Percentiles rank a stretch among this genome's conserved stretches.
These are phyloP conservation scores for Tylopilus rubrobrunneus DNA, from an alignment of 768 basidiomycete species.

Conservation along the genomic window DNA sequence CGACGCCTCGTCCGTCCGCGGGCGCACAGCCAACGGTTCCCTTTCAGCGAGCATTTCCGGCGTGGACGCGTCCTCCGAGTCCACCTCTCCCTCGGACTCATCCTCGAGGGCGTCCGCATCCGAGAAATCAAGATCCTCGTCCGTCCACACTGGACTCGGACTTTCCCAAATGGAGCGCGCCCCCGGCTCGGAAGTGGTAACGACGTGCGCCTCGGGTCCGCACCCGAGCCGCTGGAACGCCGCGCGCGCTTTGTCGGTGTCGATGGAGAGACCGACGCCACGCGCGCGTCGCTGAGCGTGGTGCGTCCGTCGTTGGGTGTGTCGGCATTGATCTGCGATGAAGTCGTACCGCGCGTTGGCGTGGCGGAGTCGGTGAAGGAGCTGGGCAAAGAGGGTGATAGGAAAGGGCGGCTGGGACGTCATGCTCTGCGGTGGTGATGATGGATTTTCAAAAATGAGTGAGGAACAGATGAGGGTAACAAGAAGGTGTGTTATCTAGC, in stretches of 20 bases:
- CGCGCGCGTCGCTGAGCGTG: slow-evolving; percentile 49
- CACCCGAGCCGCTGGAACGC: slow-evolving; percentile 28
- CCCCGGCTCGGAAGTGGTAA: slow-evolving; percentile 34
- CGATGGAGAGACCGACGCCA: slow-evolving; percentile 41
- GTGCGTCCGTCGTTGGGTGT: slow-evolving; percentile 32
- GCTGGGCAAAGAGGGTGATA: slow-evolving; percentile 29
- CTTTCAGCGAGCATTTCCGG: neutral
- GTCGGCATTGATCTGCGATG: slow-evolving; percentile 39
- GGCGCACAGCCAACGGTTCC: too few relatives aligned
- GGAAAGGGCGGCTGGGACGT: slow-evolving; percentile 17
- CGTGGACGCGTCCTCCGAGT: neutral
- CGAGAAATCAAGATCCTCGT: too few relatives aligned
- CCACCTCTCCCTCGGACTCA: neutral
- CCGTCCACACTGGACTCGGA: neutral
- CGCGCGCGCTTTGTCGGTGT: slow-evolving; percentile 37
- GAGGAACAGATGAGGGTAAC: neutral
- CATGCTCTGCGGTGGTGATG: neutral
- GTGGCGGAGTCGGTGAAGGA: slow-evolving; percentile 38
- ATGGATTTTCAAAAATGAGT: neutral
- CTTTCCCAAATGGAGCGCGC: neutral
- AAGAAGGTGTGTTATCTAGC: too few relatives aligned
- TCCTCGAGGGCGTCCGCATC: neutral
- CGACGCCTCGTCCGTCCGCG: too few relatives aligned
- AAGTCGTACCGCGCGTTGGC: slow-evolving; percentile 41
- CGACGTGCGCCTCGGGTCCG: slow-evolving; percentile 30